These are phyloP conservation scores for Solanum gracilifrons DNA, from an alignment of 257 asterid species.

Conservation along the genomic window DNA sequence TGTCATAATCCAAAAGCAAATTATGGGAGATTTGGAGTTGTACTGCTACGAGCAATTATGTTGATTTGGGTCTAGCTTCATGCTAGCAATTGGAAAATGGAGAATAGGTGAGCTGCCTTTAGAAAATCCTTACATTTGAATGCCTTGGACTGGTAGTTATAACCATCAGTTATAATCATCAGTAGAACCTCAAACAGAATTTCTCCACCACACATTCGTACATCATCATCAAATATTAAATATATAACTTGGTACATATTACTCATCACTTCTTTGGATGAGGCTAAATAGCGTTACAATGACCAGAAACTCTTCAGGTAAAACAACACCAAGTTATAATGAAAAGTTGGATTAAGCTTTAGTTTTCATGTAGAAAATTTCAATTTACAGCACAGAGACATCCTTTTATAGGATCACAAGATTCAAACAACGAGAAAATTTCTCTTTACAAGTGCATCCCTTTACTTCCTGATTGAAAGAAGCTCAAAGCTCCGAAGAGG, in stretches of 20 bases:
- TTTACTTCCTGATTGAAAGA: conserved; percentile 42
- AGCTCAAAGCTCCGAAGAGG: conserved; percentile 92
- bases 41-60: neutral
- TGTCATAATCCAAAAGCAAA: neutral
- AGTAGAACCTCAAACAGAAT: neutral
- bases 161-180: neutral
- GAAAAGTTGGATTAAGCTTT: neutral
- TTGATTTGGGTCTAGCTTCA: neutral
- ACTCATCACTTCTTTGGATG: conserved; percentile 27
- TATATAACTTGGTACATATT: conserved; percentile 11
- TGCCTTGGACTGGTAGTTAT: neutral
- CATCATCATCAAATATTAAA: neutral
- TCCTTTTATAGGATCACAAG: neutral
- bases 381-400: neutral
- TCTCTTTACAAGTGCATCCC: conserved; percentile 2
- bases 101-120: conserved; percentile 55
- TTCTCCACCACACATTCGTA: neutral
- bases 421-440: conserved; percentile 23
- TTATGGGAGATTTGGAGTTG: neutral
- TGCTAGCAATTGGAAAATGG: conserved; percentile 41
- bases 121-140: conserved; percentile 28
- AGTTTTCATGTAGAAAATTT: neutral
- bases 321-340: neutral
- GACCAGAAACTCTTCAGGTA: neutral
- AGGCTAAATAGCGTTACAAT: conserved; percentile 21